Percentiles rank a stretch among this genome's conserved stretches.
Conservation (phyloP, 1,284 basidiomycete genomes). For the Malassezia vespertilionis region DNA sequence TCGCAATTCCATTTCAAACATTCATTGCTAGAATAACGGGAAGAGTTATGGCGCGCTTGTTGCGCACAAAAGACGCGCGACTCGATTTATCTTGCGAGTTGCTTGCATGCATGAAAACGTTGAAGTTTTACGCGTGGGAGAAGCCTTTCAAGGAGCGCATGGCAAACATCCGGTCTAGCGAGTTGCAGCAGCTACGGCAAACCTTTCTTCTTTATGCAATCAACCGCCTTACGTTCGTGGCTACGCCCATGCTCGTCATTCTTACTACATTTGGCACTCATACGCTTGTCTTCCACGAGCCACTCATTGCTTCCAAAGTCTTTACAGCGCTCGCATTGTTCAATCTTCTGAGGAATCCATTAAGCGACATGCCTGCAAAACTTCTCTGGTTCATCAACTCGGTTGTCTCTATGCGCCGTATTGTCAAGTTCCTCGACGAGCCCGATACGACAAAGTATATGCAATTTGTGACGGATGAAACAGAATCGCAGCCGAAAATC, state of each 20-base stretch:
- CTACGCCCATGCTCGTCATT: slow-evolving; percentile 59
- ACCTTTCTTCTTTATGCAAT: slow-evolving; percentile 49
- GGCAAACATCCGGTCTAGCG: slow-evolving; percentile 49
- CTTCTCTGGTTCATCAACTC: slow-evolving; percentile 50
- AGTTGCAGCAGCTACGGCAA: slow-evolving; percentile 50
- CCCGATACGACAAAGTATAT: slow-evolving; percentile 54
- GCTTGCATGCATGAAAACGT: slow-evolving; percentile 52
- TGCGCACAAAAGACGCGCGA: slow-evolving; percentile 53
- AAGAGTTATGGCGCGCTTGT: slow-evolving; percentile 49
- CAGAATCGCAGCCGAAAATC: not conserved
- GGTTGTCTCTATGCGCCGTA: slow-evolving; percentile 44
- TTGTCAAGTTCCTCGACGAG: slow-evolving; percentile 52
- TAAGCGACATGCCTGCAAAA: slow-evolving; percentile 44
- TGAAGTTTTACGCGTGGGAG: slow-evolving; percentile 58
- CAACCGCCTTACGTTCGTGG: slow-evolving; percentile 49
- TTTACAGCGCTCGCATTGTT: slow-evolving; percentile 54
- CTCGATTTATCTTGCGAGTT: slow-evolving; percentile 54
- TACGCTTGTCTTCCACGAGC: slow-evolving; percentile 51
- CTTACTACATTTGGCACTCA: slow-evolving; percentile 59
- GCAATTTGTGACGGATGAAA: slow-evolving; percentile 46
- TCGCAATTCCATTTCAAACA: slow-evolving; percentile 35
- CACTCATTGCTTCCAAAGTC: slow-evolving; percentile 51
- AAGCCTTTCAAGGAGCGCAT: slow-evolving; percentile 50
- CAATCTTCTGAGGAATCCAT: slow-evolving; percentile 38
- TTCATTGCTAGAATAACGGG: slow-evolving; percentile 50